Base-by-base conservation (phyloP, 2,329 filamentous ascomycete species). In the Fonsecaea multimorphosa region DNA sequence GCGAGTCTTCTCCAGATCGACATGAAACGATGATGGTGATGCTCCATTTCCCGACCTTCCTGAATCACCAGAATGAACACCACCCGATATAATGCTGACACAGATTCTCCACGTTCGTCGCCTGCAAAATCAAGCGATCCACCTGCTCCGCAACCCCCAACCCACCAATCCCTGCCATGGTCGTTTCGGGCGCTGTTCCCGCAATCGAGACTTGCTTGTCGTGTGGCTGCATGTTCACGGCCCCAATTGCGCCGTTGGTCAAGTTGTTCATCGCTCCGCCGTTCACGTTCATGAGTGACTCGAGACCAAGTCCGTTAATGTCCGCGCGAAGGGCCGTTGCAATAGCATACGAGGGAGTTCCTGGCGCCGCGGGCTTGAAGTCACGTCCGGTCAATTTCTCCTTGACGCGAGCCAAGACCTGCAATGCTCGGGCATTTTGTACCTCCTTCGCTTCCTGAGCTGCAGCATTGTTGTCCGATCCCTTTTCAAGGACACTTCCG, bases 81-180 rank as follows among this genome's bases (percentile, higher is more conserved):
- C 94, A 98, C 70, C 95, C 95, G 73, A 98, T 97, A 78, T 97
- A 99, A 82, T 98, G 95, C 83, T 98, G 95, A 77, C 95, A 99
- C 68, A 99, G 82, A 77, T 98, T 98, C 85, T 98, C 95, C 73
- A 98, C 83, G 75, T 95, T 97, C 6, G 95, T 99, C 24, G 95
- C 95, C 82, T 99, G 94, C 68, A 91, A 89, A 73, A 99, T 91
- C 73, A 99, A 82, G 78, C 96, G 94, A 78, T 97, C 94, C 4
- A 99, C 96, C 80, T 99, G 95, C 68, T 88, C 87, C 63, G 91
- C 88, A 24, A 96, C 89, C 64, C 89, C 89, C 69, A 99, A 84
- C 79, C 98, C 72, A 40, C 70, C 67, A 8, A 69, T 65, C 5
- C 69, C 69, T 12, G 65, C 68, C 62, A 68, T 66, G 34, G 58